These are phyloP conservation scores for Phaeodactylum tricornutum DNA, from an alignment of 108 stramenopile genomes.

Conservation along the genomic window DNA sequence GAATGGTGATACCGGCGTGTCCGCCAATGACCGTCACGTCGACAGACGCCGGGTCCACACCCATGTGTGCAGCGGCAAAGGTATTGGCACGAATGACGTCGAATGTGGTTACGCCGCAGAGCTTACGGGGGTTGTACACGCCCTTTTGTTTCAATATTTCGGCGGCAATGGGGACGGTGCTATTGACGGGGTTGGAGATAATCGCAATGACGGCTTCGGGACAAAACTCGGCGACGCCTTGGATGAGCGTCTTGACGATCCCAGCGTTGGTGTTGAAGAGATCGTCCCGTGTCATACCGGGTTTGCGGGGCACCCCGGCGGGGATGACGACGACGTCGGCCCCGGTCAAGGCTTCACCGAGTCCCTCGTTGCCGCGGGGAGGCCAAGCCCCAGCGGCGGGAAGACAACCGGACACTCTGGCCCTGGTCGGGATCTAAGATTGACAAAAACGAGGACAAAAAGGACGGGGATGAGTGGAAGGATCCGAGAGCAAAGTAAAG, in stretches of 20 bases:
- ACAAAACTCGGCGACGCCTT: conserved; percentile 90
- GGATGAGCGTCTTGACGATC: conserved; percentile 93
- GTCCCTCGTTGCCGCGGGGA: conserved; percentile 43
- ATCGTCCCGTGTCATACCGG: conserved; percentile 97
- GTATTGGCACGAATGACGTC: conserved; percentile 99
- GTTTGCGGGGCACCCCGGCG: conserved; percentile 98
- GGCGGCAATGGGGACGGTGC: conserved; percentile 98
- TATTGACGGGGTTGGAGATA: conserved; percentile 99
- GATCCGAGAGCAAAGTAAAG: not conserved
- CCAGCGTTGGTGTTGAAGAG: conserved; percentile 26
- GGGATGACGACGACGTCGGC: conserved; percentile 96
- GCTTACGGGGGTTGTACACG: conserved; percentile 90
- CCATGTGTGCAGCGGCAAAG: conserved; percentile 89
- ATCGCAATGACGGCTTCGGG: conserved; percentile 95
- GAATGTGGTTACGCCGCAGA: conserved; percentile 98
- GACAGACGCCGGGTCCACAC: conserved; percentile 71
- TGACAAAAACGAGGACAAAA: not conserved
- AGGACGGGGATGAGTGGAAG: not conserved
- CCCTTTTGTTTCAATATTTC: conserved; percentile 93
- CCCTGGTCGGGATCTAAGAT: conserved; percentile 12
- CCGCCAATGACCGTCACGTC: conserved; percentile 98
- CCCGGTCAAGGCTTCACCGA: conserved; percentile 70
- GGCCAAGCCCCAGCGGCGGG: conserved; percentile 73
- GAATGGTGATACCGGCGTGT: conserved; percentile 99
- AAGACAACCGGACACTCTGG: conserved; percentile 49